Evolutionary conservation across 352 stramenopile genomes (phyloP), one percentile per base, ranked within the genome.

Genomic region (Phytopythium vexans): DNA sequence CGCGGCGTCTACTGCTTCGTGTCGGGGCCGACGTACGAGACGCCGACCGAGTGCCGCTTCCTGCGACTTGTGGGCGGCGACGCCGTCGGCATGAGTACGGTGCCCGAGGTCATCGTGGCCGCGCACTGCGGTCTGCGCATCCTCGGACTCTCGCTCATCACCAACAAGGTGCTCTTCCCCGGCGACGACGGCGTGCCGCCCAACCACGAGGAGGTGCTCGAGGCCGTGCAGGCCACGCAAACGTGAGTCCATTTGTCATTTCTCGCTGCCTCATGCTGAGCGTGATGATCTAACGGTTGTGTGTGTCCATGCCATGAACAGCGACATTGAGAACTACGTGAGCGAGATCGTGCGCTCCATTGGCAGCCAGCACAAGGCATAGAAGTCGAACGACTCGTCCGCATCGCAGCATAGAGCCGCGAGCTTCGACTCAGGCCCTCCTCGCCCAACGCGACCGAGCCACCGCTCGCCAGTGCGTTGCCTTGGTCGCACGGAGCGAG

Each of bases 1-100:
- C 66, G 95, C 61, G 94, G 89, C 54, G 94, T 92, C 1, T 99
- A 98, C 77, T 98, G 92, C 69, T 99, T 98, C 70, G 94, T 99
- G 8, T 98, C 86, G 4, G 97, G 91, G 16, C 97, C 96, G 8
- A 97, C 96, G 56, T 99, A 98, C 69, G 97, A 99, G 75, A 98
- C 92, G 27, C 89, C 89, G 34, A 92, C 89, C 8, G 97, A 99
- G 64, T 98, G 88, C 58, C 74, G 77, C 37, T 95, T 98, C 56
- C 69, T 99, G n/a, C 68, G 92, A 43, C 68, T 89, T 16, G 77
- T 98, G 6, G 94, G 95, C 35, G 90, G 85, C 16, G 92, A 98
- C 66, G 82, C 88, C 15, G 96, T 99, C 2, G 96, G 96, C 12
- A 99, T 99, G 96, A 96, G 77, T 55, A 99, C 96, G 0, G 88